phyloP scores from a whole-genome alignment of 2,329 filamentous ascomycete species.

The Geosmithia morbida region DNA sequence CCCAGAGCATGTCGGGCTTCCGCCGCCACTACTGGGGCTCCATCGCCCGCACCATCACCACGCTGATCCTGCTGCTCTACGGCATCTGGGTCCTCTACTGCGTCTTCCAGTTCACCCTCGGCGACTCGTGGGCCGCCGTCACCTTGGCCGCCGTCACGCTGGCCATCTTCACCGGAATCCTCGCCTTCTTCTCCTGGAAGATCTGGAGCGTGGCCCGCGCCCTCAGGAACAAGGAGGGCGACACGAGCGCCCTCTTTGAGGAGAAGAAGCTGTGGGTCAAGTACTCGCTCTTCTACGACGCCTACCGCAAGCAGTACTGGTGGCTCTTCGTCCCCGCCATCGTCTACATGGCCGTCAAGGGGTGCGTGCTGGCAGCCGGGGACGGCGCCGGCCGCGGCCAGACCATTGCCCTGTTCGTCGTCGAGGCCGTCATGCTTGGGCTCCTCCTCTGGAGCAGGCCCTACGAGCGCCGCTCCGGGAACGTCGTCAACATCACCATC shows the following conservation, averaged over 20 bases:
- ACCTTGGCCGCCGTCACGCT: conserved; percentile 70
- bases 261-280: conserved; percentile 85
- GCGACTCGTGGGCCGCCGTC: conserved; percentile 91
- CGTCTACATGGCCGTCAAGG: conserved; percentile 81
- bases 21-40: conserved; percentile 94
- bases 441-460: conserved; percentile 76
- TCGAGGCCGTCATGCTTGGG: conserved; percentile 67
- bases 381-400: conserved; percentile 79
- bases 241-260: conserved; percentile 61
- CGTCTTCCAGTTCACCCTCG: conserved; percentile 84
- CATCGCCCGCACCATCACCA: conserved; percentile 77
- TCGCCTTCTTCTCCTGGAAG: conserved; percentile 73
- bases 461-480: conserved; percentile 73
- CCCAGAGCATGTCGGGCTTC: conserved; percentile 66
- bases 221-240: conserved; percentile 63
- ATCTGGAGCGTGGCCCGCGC: conserved; percentile 65
- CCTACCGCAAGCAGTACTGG: conserved; percentile 90
- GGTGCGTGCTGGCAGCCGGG: conserved; percentile 68
- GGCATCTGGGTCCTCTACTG: conserved; percentile 94
- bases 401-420: conserved; percentile 61
- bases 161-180: conserved; percentile 60
- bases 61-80: conserved; percentile 81
- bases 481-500: conserved; percentile 88
- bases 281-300: conserved; percentile 95
- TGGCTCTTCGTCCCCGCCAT: conserved; percentile 90